phyloP scores from a whole-genome alignment of 169 alveolate genomes.

The Eimeria maxima region DNA sequence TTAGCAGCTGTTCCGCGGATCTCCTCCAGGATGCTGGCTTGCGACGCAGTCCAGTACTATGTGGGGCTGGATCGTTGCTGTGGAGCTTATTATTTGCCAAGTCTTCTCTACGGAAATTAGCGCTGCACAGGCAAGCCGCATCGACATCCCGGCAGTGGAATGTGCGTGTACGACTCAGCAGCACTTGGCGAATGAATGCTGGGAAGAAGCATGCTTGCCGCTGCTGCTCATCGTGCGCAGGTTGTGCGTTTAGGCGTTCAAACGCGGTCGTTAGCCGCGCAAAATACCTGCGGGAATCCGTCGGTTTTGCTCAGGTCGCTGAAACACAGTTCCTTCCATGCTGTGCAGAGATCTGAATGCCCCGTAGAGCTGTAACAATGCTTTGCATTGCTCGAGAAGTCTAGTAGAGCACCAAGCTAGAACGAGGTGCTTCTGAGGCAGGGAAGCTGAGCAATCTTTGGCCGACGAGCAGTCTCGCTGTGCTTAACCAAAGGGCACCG shows the following conservation, averaged over 20 bases:
- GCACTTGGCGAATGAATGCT: neutral
- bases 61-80: neutral
- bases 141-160: neutral
- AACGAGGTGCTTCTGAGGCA: too few species aligned
- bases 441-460: too few species aligned
- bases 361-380: too few species aligned
- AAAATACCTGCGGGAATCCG: too few species aligned
- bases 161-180: neutral
- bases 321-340: too few species aligned
- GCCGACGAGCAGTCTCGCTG: too few species aligned
- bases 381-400: too few species aligned
- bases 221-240: neutral
- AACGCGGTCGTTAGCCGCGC: neutral
- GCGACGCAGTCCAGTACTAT: neutral
- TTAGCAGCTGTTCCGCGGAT: neutral
- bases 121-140: neutral
- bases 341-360: too few species aligned
- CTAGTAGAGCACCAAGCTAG: too few species aligned
- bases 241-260: neutral
- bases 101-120: neutral
- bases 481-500: too few species aligned
- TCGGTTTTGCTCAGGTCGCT: too few species aligned
- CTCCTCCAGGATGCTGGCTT: too few species aligned
- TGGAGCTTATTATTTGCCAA: neutral
- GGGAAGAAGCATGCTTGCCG: neutral